These are phyloP conservation scores for Macrophomina phaseolina DNA, from an alignment of 2,329 filamentous ascomycete species.

Conservation along the genomic window DNA sequence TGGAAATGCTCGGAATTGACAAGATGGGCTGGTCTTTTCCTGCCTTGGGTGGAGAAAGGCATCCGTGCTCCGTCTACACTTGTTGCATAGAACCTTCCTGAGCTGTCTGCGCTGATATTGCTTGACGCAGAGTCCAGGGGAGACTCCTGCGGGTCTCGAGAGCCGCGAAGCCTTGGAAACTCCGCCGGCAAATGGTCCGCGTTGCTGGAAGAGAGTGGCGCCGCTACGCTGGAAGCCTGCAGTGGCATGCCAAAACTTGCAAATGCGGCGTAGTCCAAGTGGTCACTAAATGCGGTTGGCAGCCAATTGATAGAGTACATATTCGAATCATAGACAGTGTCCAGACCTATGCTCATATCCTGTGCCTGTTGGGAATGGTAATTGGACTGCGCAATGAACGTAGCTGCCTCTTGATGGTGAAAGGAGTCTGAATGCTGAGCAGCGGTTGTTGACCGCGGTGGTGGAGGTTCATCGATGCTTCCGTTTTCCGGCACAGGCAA, in stretches of 20 bases:
- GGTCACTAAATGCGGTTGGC: not conserved
- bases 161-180: not conserved
- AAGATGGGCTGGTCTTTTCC: not conserved
- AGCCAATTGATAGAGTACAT: conserved; percentile 22
- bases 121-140: not conserved
- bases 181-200: not conserved
- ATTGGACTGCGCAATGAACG: not conserved
- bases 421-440: not conserved
- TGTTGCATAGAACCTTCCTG: not conserved
- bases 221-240: not conserved
- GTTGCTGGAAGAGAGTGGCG: not conserved
- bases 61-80: not conserved
- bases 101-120: not conserved
- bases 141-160: not conserved
- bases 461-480: not conserved
- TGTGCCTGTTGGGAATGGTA: not conserved
- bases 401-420: not conserved
- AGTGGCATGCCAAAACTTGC: conserved; percentile 3
- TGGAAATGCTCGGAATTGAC: not conserved
- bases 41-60: not conserved
- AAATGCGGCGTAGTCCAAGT: conserved; percentile 14
- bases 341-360: not conserved
- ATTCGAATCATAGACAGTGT: not conserved
- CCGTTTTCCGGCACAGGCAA: not conserved
- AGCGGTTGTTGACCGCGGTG: not conserved